phyloP scores from a whole-genome alignment of 257 asterid genomes.

The Gardenia jasminoides region DNA sequence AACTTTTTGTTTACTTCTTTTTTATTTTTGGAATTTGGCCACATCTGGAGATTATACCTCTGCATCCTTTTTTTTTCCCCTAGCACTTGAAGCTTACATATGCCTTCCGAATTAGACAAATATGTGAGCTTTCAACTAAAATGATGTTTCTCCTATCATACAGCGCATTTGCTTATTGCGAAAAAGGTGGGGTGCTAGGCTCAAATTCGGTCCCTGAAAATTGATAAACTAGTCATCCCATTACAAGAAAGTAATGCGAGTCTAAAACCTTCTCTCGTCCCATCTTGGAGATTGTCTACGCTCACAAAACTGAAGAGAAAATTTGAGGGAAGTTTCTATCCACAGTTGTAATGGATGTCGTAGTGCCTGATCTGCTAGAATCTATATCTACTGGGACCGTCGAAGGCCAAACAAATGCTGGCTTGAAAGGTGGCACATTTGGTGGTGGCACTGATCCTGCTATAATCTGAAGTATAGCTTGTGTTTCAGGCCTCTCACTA shows the following conservation, averaged over 20 bases:
- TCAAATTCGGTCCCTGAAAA: background rate
- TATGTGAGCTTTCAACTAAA: background rate
- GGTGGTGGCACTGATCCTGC: slow-evolving; percentile 59
- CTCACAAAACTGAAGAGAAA: background rate
- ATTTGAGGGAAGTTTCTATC: background rate
- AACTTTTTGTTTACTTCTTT: no score
- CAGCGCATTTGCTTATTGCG: background rate
- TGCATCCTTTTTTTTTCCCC: background rate
- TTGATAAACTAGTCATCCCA: background rate
- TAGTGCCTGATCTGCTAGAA: slow-evolving; percentile 24
- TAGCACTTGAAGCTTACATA: background rate
- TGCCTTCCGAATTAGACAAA: background rate
- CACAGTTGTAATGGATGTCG: slow-evolving; percentile 28
- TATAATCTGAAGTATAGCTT: slow-evolving; percentile 58
- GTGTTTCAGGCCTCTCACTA: slow-evolving; percentile 58
- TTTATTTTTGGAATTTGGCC: no score
- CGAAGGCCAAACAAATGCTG: slow-evolving; percentile 83
- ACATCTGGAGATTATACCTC: background rate
- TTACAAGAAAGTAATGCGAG: background rate
- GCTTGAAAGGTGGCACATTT: slow-evolving; percentile 72
- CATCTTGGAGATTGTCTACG: background rate
- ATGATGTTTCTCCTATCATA: background rate
- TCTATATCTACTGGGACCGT: slow-evolving; percentile 35
- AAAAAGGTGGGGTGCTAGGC: background rate
- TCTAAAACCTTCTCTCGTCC: background rate